Percentiles rank a stretch among this genome's conserved stretches.
Evolutionary conservation across 129 eudicot species (phyloP).

Genomic region (Deinandra increscens): DNA sequence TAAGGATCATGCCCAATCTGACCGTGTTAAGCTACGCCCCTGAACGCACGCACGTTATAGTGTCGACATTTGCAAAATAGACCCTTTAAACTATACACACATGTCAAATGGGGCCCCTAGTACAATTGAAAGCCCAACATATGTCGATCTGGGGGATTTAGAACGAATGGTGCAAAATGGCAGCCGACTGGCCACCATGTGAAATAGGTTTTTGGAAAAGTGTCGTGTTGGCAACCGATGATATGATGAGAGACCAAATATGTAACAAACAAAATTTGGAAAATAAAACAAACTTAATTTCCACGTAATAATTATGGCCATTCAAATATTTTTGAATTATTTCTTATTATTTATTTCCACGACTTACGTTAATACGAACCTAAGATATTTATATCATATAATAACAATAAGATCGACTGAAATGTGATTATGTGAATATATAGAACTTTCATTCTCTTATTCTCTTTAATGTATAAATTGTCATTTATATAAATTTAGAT

Average conservation of each 20-base stretch:
- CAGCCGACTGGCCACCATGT: slow-evolving; percentile 37
- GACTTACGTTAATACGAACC: too few species aligned
- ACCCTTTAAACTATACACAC: too few species aligned
- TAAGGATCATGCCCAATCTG: too few species aligned
- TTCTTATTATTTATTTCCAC: background rate
- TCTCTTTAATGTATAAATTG: too few species aligned
- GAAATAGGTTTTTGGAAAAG: slow-evolving; percentile 29
- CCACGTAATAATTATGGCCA: slow-evolving; percentile 38
- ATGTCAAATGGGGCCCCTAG: slow-evolving; percentile 9
- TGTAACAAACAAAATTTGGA: slow-evolving; percentile 3
- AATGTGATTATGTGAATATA: background rate
- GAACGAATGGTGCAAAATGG: slow-evolving; percentile 23
- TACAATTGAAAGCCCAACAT: slow-evolving; percentile 16
- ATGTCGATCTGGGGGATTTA: slow-evolving; percentile 29
- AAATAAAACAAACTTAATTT: slow-evolving; percentile 1
- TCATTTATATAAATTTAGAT: too few species aligned
- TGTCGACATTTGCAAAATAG: too few species aligned
- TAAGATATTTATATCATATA: too few species aligned
- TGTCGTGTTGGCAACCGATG: slow-evolving; percentile 11
- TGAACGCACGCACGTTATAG: too few species aligned
- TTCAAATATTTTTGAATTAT: slow-evolving; percentile 23
- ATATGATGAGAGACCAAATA: slow-evolving; percentile 29
- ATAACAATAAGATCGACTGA: background rate
- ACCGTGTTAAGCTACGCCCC: too few species aligned
- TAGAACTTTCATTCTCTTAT: too few species aligned